Conservation (phyloP, 768 basidiomycete genomes). For the Xerocomellus chrysenteron region DNA sequence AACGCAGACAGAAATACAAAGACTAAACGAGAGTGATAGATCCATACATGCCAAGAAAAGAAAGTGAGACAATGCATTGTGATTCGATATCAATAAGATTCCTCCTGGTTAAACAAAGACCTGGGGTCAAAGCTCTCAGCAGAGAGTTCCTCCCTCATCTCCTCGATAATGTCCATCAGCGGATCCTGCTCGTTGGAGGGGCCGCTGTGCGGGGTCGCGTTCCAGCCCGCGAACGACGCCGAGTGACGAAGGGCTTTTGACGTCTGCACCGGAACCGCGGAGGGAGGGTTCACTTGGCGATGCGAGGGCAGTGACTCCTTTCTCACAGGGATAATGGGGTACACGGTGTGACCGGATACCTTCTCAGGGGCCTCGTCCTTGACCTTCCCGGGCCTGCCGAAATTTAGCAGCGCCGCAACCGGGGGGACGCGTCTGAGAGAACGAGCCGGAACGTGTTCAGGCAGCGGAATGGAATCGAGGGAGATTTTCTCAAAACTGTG, state of each 20-base stretch:
- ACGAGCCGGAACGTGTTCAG: slow-evolving; percentile 1
- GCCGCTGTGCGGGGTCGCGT: not conserved
- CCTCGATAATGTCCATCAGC: slow-evolving; percentile 17
- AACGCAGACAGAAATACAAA: not conserved
- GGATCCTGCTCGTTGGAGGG: not conserved
- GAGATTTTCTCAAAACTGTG: slow-evolving; percentile 5
- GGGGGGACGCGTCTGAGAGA: slow-evolving; percentile 12
- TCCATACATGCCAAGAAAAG: not conserved
- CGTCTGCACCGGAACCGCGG: not conserved
- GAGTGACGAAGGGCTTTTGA: slow-evolving; percentile 25
- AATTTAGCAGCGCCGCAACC: slow-evolving; percentile 4
- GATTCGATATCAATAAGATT: no score
- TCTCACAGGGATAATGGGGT: slow-evolving; percentile 6
- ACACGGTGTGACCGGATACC: slow-evolving; percentile 16
- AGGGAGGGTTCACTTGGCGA: not conserved
- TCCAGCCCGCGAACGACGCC: slow-evolving; percentile 22
- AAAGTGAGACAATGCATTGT: not conserved
- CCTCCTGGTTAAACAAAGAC: slow-evolving; percentile 8
- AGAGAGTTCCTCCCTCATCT: slow-evolving; percentile 19
- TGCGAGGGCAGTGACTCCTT: slow-evolving; percentile 13
- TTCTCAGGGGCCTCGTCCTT: slow-evolving; percentile 1
- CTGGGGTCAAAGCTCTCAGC: slow-evolving; percentile 18
- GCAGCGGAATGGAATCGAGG: slow-evolving; percentile 10
- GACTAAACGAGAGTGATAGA: not conserved
- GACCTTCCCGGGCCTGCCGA: not conserved